Percentiles rank a stretch among this genome's conserved stretches.
These are phyloP conservation scores for Brettanomyces sp. DNA, from an alignment of 805 yeast species.

Conservation along the genomic window DNA sequence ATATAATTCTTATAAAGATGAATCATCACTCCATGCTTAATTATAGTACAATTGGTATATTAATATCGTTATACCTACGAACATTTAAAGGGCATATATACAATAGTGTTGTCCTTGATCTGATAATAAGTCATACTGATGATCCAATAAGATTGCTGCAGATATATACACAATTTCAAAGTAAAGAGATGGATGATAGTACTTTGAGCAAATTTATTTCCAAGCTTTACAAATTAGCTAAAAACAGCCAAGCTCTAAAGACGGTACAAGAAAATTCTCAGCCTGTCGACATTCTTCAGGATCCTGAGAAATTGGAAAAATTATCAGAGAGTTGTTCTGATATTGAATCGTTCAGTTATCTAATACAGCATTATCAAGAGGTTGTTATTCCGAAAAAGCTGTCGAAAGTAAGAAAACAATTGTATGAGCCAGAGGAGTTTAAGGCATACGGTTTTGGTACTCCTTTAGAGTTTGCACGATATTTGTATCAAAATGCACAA, in stretches of 20 bases:
- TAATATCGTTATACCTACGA: slow-evolving; percentile 13
- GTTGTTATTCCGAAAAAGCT: neutral
- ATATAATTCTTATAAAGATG: slow-evolving; percentile 18
- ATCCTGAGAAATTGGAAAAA: neutral
- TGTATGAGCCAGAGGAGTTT: neutral
- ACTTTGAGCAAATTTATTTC: slow-evolving; percentile 17
- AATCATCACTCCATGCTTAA: slow-evolving; percentile 11
- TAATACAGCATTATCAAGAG: slow-evolving; percentile 1
- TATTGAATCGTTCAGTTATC: neutral
- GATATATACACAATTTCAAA: slow-evolving; percentile 6
- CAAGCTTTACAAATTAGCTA: slow-evolving; percentile 18
- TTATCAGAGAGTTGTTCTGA: too few species aligned
- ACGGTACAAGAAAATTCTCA: neutral
- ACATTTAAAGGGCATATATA: slow-evolving; percentile 2
- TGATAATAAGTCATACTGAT: slow-evolving; percentile 12
- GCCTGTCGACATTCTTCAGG: neutral
- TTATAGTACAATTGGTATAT: slow-evolving; percentile 7
- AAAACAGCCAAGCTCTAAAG: slow-evolving; percentile 4
- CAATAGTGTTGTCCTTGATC: slow-evolving; percentile 14
- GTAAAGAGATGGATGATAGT: slow-evolving; percentile 17
- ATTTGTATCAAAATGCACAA: slow-evolving; percentile 7
- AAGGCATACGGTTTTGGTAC: slow-evolving; percentile 4
- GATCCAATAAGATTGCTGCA: slow-evolving; percentile 6
- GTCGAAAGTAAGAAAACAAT: neutral
- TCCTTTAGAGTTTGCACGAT: slow-evolving; percentile 19